Conservation (phyloP, 257 asterid species). For the Scutellaria galericulata region DNA sequence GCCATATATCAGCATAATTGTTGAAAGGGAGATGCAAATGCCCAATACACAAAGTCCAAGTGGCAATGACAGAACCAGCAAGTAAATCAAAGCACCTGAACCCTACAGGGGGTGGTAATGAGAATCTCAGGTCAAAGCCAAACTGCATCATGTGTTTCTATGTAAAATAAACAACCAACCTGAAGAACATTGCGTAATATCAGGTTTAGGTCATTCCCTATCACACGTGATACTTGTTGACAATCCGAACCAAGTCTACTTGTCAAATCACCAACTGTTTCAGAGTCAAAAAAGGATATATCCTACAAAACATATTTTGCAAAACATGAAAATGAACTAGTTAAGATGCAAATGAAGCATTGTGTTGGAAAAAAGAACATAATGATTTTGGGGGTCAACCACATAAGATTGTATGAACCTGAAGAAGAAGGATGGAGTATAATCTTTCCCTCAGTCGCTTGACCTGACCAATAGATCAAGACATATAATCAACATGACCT, state of each 20-base stretch:
- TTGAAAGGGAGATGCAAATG: conserved; percentile 72
- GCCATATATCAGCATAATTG: conserved; percentile 87
- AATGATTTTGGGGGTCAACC: conserved; percentile 3
- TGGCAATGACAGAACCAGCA: conserved; percentile 85
- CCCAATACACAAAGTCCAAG: conserved; percentile 82
- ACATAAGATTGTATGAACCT: conserved; percentile 54
- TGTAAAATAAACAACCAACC: conserved; percentile 52
- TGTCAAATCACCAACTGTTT: conserved; percentile 96
- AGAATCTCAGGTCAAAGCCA: conserved; percentile 38
- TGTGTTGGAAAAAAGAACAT: conserved; percentile 23
- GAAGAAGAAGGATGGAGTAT: conserved; percentile 83
- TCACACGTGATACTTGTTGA: conserved; percentile 98
- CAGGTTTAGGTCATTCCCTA: conserved; percentile 91
- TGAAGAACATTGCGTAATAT: conserved; percentile 89
- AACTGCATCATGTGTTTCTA: conserved; percentile 18
- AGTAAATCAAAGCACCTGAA: conserved; percentile 80
- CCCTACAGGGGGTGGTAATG: conserved; percentile 61
- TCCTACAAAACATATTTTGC: conserved; percentile 61
- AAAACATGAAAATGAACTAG: conserved; percentile 22
- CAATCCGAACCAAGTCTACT: conserved; percentile 99
- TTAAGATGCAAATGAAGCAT: conserved; percentile 14
- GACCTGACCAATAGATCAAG: conserved; percentile 62
- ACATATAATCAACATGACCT: conserved; percentile 14
- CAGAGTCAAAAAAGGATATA: conserved; percentile 88
- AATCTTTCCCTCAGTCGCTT: conserved; percentile 87